These are phyloP conservation scores for Tausonia pullulans DNA, from an alignment of 1,284 basidiomycete species.

Conservation along the genomic window DNA sequence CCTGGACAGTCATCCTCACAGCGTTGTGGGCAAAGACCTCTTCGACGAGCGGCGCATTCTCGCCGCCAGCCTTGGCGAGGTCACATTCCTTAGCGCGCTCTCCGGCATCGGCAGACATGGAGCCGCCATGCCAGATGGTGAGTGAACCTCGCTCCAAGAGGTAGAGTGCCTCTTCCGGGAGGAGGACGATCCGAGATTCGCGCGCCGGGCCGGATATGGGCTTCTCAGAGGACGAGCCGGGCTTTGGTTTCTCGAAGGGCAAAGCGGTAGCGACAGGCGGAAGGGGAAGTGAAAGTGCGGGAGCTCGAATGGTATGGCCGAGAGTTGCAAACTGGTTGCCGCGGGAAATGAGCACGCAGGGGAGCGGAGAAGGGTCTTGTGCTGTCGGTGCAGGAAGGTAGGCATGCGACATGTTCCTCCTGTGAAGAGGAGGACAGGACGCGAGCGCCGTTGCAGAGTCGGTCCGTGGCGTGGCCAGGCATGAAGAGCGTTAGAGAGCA, in stretches of 20 bases:
- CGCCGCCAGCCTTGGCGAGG: not conserved
- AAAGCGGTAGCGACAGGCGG: no score
- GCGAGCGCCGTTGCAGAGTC: not conserved
- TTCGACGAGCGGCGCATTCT: conserved; percentile 24
- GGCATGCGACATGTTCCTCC: conserved; percentile 36
- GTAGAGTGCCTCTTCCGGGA: conserved; percentile 91
- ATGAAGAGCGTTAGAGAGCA: not conserved
- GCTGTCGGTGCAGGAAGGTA: conserved; percentile 21
- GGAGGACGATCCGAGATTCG: conserved; percentile 40
- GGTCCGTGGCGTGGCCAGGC: not conserved
- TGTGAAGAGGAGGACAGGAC: conserved; percentile 15
- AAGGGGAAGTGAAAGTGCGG: conserved; percentile 22
- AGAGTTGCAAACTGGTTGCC: conserved; percentile 68
- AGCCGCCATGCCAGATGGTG: conserved; percentile 57
- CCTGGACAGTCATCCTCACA: conserved; percentile 78
- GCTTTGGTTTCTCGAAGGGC: not conserved
- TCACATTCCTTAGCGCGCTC: conserved; percentile 20
- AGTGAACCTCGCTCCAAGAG: conserved; percentile 77
- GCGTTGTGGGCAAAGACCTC: conserved; percentile 56
- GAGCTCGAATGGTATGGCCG: conserved; percentile 54
- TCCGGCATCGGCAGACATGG: conserved; percentile 17
- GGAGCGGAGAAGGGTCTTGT: conserved; percentile 22
- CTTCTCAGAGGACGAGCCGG: conserved; percentile 21
- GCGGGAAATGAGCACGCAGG: conserved; percentile 54
- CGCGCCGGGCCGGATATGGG: conserved; percentile 40